Evolutionary conservation across 495 filamentous ascomycete species (phyloP).

Genomic region (Astrothelium macrocarpum): DNA sequence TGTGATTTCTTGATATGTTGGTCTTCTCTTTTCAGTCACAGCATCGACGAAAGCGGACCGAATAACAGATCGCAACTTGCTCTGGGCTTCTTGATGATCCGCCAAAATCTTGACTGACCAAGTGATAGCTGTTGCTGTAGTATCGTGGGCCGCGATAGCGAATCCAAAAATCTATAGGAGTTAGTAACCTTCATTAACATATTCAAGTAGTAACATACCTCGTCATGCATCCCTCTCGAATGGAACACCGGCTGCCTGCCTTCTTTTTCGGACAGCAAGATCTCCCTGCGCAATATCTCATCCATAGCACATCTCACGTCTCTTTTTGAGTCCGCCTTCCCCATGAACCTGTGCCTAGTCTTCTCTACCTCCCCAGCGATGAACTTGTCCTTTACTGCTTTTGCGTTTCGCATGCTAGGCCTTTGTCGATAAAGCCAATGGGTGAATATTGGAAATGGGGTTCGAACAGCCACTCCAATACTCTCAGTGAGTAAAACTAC

Average conservation of each 20-base stretch:
- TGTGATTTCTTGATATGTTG: conserved; percentile 5
- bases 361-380: neutral
- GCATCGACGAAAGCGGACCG: neutral
- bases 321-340: neutral
- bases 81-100: conserved; percentile 8
- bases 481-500: neutral
- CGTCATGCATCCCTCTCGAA: neutral
- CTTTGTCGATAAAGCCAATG: neutral
- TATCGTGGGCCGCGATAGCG: conserved; percentile 12
- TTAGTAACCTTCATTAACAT: neutral
- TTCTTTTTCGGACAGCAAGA: neutral
- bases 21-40: neutral
- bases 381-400: neutral
- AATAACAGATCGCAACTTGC: conserved; percentile 7
- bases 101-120: conserved; percentile 13
- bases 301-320: neutral
- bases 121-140: conserved; percentile 7
- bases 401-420: neutral
- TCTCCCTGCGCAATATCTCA: neutral
- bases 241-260: neutral
- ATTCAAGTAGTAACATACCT: neutral
- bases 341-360: neutral
- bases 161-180: neutral
- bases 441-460: neutral
- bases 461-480: neutral